These are phyloP conservation scores for Coelastrella sp. DNA, from an alignment of 139 green algal species.

Conservation along the genomic window DNA sequence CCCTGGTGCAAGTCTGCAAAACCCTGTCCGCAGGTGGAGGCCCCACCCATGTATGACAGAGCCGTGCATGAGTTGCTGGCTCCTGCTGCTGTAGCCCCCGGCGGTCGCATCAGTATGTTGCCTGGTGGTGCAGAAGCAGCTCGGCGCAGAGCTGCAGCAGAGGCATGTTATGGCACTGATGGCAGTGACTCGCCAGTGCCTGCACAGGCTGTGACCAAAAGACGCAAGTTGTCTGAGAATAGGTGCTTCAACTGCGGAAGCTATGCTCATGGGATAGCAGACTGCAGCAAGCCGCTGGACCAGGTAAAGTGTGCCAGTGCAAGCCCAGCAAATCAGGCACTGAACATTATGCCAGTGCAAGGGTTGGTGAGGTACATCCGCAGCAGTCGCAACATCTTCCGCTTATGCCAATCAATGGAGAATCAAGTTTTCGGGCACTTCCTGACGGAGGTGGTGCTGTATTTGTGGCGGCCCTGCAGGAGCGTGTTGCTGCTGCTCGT, in stretches of 20 bases:
- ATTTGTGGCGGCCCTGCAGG: neutral
- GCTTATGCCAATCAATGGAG: no score
- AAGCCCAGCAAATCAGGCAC: no score
- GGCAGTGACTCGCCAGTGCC: neutral
- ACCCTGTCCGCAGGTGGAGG: neutral
- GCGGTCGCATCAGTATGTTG: conserved; percentile 16
- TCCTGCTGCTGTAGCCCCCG: conserved; percentile 1
- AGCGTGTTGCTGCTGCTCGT: neutral
- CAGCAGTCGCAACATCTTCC: no score
- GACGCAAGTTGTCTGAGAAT: neutral
- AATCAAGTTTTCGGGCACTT: neutral
- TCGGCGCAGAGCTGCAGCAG: neutral
- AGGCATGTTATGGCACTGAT: neutral
- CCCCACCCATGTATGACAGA: conserved; percentile 24
- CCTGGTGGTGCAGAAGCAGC: conserved; percentile 7
- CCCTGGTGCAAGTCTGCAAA: no score
- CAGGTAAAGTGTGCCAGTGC: neutral
- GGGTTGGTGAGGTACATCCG: no score
- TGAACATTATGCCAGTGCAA: no score
- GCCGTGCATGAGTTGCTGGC: conserved; percentile 17
- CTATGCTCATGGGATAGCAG: conserved; percentile 15
- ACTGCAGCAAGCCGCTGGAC: conserved; percentile 16
- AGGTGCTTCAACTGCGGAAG: conserved; percentile 47
- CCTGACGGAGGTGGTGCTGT: neutral
- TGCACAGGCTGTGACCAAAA: neutral